Evolutionary conservation across 2,329 filamentous ascomycete species (phyloP), one percentile per base, ranked within the genome.

Genomic region (Gaeumannomyces tritici): DNA sequence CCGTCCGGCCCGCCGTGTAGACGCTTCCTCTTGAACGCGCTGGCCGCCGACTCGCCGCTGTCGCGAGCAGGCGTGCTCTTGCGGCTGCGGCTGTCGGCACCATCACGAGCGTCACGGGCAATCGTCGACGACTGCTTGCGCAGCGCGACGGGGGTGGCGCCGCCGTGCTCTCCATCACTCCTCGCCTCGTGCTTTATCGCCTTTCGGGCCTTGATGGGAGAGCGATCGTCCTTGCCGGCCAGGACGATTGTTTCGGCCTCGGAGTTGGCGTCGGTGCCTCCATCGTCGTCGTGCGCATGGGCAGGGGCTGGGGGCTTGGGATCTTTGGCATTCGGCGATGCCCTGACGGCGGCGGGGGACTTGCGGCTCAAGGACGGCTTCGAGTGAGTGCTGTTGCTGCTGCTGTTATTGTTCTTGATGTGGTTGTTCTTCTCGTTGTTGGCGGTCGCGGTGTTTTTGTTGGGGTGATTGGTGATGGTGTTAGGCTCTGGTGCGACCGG

Each of bases 231-330:
- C 70, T 87, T 88, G 31, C 84, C 84, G 13, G 85, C 81, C 42
- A 89, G 73, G 47, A 90, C 86, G 65, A 89, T 88, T 18, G 87
- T 90, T 74, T 90, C 87, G 59, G 87, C 87, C 70, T 90, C 87
- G 1, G 87, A 90, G 68, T 88, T 85, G 69, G 81, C 85, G 64
- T 87, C 86, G 63, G 76, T 76, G 27, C 71, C 72, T 62, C 69
- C 73, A 64, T 78, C 75, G 57, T 79, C 77, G 62, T 82, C 77
- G 61, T 73, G 70, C 26, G 74, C 69, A 61, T n/a, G n/a, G n/a
- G n/a, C n/a, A n/a, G n/a, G n/a, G n/a, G n/a, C n/a, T n/a, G 69
- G 70, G 13, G 73, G 67, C 59, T 67, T 71, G 55, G 68, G 61
- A 33, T 76, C 75, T 63, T 71, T 75, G 62, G 63, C 64, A 11